These are phyloP conservation scores for Luffa aegyptiaca DNA, from an alignment of 306 rosid species.

Conservation along the genomic window DNA sequence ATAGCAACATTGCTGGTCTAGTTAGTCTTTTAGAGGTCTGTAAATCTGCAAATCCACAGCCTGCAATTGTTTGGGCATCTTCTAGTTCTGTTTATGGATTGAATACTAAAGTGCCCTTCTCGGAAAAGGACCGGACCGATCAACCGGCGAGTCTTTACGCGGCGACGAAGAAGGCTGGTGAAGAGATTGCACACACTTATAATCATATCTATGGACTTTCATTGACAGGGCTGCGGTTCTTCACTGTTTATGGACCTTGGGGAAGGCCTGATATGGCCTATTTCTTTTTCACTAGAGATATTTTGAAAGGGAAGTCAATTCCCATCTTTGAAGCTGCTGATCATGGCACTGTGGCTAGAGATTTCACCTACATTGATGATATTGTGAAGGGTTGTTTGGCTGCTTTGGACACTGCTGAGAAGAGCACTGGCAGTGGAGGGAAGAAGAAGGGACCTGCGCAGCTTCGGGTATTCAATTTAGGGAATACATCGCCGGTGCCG, in stretches of 20 bases:
- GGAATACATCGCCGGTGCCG: constrained; percentile 91
- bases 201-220: constrained; percentile 92
- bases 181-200: constrained; percentile 91
- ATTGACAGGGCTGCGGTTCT: constrained; percentile 77
- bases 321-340: constrained; percentile 70
- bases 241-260: constrained; percentile 99
- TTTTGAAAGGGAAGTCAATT: constrained; percentile 73
- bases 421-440: constrained; percentile 96
- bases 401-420: constrained; percentile 86
- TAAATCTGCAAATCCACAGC: constrained; percentile 75
- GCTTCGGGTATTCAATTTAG: constrained; percentile 83
- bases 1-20: constrained; percentile 90
- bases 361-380: constrained; percentile 95
- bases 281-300: constrained; percentile 82
- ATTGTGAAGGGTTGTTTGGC: constrained; percentile 90
- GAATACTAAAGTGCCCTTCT: constrained; percentile 89
- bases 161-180: constrained; percentile 97
- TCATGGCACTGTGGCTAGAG: constrained; percentile 90
- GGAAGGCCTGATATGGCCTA: constrained; percentile 99
- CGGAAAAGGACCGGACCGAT: constrained; percentile 79
- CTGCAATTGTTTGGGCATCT: constrained; percentile 96
- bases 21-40: constrained; percentile 87
- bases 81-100: constrained; percentile 93
- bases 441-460: constrained; percentile 85
- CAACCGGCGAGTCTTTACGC: constrained; percentile 95